Evolutionary conservation across 2,329 filamentous ascomycete genomes (phyloP), one percentile per base, ranked within the genome.

Genomic region (Stagonosporopsis chrysanthemi): DNA sequence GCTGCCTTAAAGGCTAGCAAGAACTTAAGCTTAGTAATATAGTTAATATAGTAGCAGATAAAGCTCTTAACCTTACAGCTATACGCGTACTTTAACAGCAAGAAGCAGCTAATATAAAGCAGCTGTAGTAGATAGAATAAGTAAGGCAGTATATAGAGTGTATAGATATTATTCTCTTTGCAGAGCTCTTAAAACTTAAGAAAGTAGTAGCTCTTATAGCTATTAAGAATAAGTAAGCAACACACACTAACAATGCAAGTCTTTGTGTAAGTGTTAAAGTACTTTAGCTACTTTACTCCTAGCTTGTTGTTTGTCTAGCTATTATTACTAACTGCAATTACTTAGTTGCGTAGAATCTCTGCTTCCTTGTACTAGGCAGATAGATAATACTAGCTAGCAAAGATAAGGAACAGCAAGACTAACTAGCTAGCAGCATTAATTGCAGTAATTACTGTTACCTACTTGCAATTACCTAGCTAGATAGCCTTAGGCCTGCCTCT

Each of bases 201-300:
- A 9, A 64, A 73, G 28, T 73, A 24, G 64, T 79, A 62, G 52
- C 69, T 77, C 50, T 57, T 52, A 66, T 79, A 61, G 35, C 73
- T 65, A 65, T 80, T 70, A 35, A 80, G 60, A 48, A 80, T 67
- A 15, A 80, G 64, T 7, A 79, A 63, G n/a, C 68, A 55, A 67
- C 75, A 72, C 40, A n/a, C 42, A 9, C 75, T 67, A 29, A 62
- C 64, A 48, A 36, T 60, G 29, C 57, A 57, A 26, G 40, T 31
- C 51, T 59, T 66, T 55, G 64, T 75, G 53, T 73, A 58, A 7
- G 5, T n/a, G 53, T 75, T 62, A 64, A 78, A 78, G 64, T 77
- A 61, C 68, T 75, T 40, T 29, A 78, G 61, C 35, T 15, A 36
- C 35, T 36, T 15, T 4, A n/a, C n/a, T n/a, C n/a, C n/a, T n/a